A percentile compares a stretch with the other conserved stretches of the same genome.
phyloP scores from a whole-genome alignment of 1,284 basidiomycete species.

The Rhodotorula sp. region DNA sequence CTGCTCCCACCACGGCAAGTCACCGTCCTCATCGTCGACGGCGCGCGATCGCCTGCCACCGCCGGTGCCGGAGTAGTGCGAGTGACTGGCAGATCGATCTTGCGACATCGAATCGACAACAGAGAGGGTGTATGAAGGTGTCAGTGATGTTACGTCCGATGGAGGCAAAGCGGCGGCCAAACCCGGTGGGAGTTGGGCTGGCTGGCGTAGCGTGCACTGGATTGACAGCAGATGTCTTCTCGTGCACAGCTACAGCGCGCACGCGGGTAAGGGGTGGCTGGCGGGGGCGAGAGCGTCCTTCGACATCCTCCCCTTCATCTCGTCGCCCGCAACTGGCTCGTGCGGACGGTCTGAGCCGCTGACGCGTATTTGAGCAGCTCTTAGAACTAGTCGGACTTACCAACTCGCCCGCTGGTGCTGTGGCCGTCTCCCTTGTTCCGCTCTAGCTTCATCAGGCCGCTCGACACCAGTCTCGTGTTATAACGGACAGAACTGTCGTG shows the following conservation, averaged over 20 bases:
- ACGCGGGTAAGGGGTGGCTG: background rate
- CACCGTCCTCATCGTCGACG: slow-evolving; percentile 6
- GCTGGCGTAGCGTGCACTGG: no score
- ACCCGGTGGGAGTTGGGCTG: background rate
- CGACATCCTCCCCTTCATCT: background rate
- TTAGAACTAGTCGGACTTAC: background rate
- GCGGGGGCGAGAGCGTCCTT: background rate
- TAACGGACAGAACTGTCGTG: background rate
- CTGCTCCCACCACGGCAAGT: slow-evolving; percentile 29
- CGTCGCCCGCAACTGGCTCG: background rate
- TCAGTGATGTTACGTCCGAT: slow-evolving; percentile 6
- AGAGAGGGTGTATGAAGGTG: background rate
- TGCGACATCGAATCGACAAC: background rate
- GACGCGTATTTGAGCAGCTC: background rate
- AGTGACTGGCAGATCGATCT: no score
- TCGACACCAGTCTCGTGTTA: background rate
- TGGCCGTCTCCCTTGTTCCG: background rate
- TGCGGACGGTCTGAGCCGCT: background rate
- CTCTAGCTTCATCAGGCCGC: background rate
- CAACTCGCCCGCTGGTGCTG: background rate
- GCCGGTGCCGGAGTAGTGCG: background rate
- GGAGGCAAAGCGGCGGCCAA: slow-evolving; percentile 11
- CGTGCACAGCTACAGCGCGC: background rate
- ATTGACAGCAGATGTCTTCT: no score
- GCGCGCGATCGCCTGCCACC: background rate